Base-by-base conservation (phyloP, 805 yeast genomes). In the Suhomyces kilbournensis region DNA sequence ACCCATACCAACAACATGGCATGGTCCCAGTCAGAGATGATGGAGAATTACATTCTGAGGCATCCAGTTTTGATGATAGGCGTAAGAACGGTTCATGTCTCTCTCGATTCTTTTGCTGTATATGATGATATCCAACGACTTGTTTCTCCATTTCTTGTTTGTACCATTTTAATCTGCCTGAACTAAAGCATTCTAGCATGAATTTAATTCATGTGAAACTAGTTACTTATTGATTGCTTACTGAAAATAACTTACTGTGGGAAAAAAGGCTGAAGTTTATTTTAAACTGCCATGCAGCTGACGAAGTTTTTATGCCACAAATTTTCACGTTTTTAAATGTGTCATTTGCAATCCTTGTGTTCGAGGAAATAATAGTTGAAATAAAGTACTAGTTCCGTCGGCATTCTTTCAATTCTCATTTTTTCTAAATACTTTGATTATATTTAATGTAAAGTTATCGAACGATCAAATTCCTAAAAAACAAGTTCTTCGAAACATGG, bases 31-130 rank as follows among this genome's bases (percentile, higher is more conserved):
- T 66, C 23, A 58, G 70, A 38, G 75, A 72, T 50, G 74, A 73
- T 42, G 68, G 68, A 14, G 75, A 69, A 51, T 65, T 72, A 53
- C 77, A 70, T 58, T 67, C 75, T 2, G 77, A 71, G 47, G 64
- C 67, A n/a, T 67, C 74, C 14, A 69, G 72, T 56, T 71, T 67
- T 51, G 52, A 58, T 49, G 56, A 55, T 20, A 51, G 58, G 40
- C 48, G 58, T 17, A 53, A 51, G 34, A 46, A 46, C 17, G 45
- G 55, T 4, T 44, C 51, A 7, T 50, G 57, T 34, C 22, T 46
- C 20, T 34, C 48, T n/a, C n/a, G 26, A 22, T 14, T 48, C 39
- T 53, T 40, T 44, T 47, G 49, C 28, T 48, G 50, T 42, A 48
- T 48, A 42, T 48, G 44, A 42, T 39, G 26, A 15, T 25, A n/a